Percentiles rank a stretch among this genome's conserved stretches.
phyloP scores from a whole-genome alignment of 169 alveolate genomes.

The Toxoplasma gondii region DNA sequence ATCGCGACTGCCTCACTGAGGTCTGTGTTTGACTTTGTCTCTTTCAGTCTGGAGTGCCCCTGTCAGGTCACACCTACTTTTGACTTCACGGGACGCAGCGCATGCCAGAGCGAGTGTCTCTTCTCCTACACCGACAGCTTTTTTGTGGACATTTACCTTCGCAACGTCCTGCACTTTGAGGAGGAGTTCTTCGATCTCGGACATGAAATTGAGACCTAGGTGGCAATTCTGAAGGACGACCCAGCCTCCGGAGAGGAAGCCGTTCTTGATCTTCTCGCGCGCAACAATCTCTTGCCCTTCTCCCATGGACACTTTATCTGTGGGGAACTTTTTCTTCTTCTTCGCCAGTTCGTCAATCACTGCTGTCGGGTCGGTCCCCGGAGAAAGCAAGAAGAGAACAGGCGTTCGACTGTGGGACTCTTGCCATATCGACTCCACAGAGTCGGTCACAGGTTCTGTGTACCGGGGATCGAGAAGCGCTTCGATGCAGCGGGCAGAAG shows the following conservation, averaged over 20 bases:
- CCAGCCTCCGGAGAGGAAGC: constrained; percentile 95
- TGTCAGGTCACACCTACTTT: no score
- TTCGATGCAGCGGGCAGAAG: constrained; percentile 89
- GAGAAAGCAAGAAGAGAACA: constrained; percentile 89
- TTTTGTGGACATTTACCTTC: constrained; percentile 78
- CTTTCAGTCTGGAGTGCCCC: no score
- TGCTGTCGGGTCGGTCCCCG: constrained; percentile 95
- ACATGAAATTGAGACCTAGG: constrained; percentile 92
- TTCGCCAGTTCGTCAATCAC: constrained; percentile 94
- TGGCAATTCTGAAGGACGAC: constrained; percentile 95
- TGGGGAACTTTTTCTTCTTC: constrained; percentile 91
- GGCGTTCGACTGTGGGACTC: constrained; percentile 90
- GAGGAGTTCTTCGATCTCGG: constrained; percentile 88
- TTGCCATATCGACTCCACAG: constrained; percentile 87
- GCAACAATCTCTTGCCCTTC: constrained; percentile 96
- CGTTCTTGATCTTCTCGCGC: constrained; percentile 85
- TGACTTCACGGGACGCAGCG: no score
- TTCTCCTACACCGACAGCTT: no score
- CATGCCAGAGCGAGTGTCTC: no score
- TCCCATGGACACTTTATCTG: constrained; percentile 96
- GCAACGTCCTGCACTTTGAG: constrained; percentile 84
- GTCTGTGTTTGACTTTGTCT: no score
- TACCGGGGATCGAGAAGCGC: constrained; percentile 86
- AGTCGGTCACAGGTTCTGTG: constrained; percentile 92
- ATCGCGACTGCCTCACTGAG: no score